Base-by-base conservation (phyloP, 192 early-diverging fungal species). In the Gryganskiella cystojenkinii region DNA sequence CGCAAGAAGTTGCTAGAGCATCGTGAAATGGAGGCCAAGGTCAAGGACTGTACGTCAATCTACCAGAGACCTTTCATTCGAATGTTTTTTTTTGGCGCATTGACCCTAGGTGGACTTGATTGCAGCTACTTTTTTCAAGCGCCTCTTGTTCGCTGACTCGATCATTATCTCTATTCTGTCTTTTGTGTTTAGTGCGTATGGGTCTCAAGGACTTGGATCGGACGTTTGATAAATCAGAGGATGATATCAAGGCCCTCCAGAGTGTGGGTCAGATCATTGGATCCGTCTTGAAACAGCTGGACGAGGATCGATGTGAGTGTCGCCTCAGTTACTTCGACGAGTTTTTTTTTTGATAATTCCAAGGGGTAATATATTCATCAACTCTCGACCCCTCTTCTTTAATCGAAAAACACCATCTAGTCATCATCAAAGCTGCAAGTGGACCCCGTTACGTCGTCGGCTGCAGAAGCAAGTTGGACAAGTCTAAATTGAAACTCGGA, bases 181-280 rank as follows among this genome's bases (percentile, higher is more conserved):
- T 31, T 24, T 67, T 64, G 46, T 65, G 35, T 62, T 50, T 68
- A 95, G 94, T 95, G 62, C 95, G 98, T 40, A 76, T 91, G 56
- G 95, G 92, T 50, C 85, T 99, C 34, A 90, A 91, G 60, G 80
- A 90, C 14, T 85, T 99, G 45, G 96, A 99, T 71, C 89, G 93
- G 47, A 93, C 96, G 56, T 99, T 89, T 76, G 90, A 96, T 63
- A 99, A 99, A 71, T 93, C 95, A 17, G 98, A 99, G 82, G 92
- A 98, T 67, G 97, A 99, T 81, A 89, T 99, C 61, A 98, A 98
- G 79, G 97, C 98, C 0, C 81, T 99, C 35, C 98, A 99, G 82
- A 96, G 93, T 81, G 95, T 98, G n/a, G 98, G 98, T 4, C 98
- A 99, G 80, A 97, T 99, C 57, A 95, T 99, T 67, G 98, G 96